Conservation (phyloP, 73 alveolate species). For the Tetrahymena thermophila region DNA sequence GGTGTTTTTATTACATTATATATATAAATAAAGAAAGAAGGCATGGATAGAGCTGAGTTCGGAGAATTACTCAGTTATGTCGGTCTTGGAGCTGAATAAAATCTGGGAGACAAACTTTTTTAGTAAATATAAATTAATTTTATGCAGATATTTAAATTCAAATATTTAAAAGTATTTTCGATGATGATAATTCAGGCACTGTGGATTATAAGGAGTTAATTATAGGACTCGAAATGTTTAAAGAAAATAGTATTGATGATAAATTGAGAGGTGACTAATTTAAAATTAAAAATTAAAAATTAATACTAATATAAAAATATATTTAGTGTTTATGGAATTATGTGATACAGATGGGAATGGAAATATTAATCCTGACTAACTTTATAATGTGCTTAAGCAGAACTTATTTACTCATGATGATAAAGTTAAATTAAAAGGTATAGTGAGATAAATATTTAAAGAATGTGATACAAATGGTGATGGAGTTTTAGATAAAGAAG, state of each 20-base stretch:
- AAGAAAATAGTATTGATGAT: slow-evolving; percentile 63
- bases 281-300: no score
- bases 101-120: slow-evolving; percentile 37
- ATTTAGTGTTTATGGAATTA: slow-evolving; percentile 61
- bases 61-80: slow-evolving; percentile 25
- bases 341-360: slow-evolving; percentile 79
- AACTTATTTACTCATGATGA: slow-evolving; percentile 58
- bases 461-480: slow-evolving; percentile 73
- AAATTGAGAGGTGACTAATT: slow-evolving; percentile 51
- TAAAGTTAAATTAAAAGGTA: slow-evolving; percentile 48
- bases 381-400: slow-evolving; percentile 62
- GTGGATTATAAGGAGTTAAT: slow-evolving; percentile 72
- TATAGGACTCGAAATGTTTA: slow-evolving; percentile 73
- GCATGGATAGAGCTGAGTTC: slow-evolving; percentile 20
- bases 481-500: slow-evolving; percentile 65
- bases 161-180: slow-evolving; percentile 42
- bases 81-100: slow-evolving; percentile 39
- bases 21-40: not conserved
- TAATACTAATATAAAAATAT: no score
- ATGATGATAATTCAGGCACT: slow-evolving; percentile 73
- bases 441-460: slow-evolving; percentile 51
- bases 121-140: not conserved
- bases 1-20: no score
- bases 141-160: not conserved
- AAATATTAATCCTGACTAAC: slow-evolving; percentile 58